Percentiles rank a stretch among this genome's conserved stretches.
These are phyloP conservation scores for Penicillium janthinellum DNA, from an alignment of 2,329 filamentous ascomycete genomes.

Conservation along the genomic window DNA sequence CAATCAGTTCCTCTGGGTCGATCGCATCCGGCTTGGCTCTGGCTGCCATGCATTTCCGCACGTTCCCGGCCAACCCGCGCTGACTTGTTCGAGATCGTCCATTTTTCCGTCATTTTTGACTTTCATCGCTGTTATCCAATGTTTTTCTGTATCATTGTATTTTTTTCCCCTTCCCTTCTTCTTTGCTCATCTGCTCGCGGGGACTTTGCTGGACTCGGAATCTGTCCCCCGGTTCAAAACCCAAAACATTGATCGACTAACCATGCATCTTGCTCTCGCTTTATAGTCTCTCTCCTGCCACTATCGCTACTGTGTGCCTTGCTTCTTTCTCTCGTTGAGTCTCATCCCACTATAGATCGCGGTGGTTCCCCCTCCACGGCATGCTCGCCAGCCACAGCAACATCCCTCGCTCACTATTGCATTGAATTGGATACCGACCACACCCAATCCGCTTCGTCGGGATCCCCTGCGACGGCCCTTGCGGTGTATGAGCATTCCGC, in stretches of 20 bases:
- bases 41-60: slow-evolving; percentile 25
- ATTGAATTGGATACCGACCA: slow-evolving; percentile 15
- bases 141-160: background rate
- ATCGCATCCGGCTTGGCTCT: slow-evolving; percentile 31
- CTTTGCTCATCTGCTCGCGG: slow-evolving; percentile 8
- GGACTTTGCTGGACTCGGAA: slow-evolving; percentile 14
- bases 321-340: slow-evolving; percentile 16
- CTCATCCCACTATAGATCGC: slow-evolving; percentile 21
- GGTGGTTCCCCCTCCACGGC: slow-evolving; percentile 11
- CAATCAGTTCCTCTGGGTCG: background rate
- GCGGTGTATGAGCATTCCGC: slow-evolving; percentile 16
- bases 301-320: slow-evolving; percentile 9
- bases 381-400: slow-evolving; percentile 16
- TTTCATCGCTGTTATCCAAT: background rate
- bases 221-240: slow-evolving; percentile 3
- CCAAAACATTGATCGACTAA: background rate
- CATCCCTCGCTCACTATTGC: slow-evolving; percentile 10
- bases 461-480: slow-evolving; percentile 3
- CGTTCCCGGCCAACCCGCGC: slow-evolving; percentile 27
- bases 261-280: background rate
- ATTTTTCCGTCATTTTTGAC: background rate
- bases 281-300: slow-evolving; percentile 15
- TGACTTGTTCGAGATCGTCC: slow-evolving; percentile 18
- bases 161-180: background rate
- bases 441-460: slow-evolving; percentile 12